Base-by-base conservation (phyloP, 2,329 filamentous ascomycete genomes). In the Aureobasidium namibiae region DNA sequence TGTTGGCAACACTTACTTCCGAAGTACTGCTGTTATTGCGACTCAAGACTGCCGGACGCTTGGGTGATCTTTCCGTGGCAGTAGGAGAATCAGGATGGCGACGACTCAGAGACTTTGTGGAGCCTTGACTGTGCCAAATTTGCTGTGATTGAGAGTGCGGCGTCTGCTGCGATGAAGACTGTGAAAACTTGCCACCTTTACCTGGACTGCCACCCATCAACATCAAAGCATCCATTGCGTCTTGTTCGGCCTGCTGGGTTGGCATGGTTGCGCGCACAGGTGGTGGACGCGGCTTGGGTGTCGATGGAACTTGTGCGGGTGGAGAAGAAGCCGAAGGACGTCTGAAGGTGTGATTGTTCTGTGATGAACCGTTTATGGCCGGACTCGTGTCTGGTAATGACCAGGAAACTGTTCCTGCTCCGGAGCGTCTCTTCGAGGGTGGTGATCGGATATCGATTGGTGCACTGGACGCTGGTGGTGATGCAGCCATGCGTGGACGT, bases 201-300 rank as follows among this genome's bases (percentile, higher is more conserved):
- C 57, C 39, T 18, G 56, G 56, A 50, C 56, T 59, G 2, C 56
- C 56, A 67, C 88, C 90, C 84, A 94, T 88, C 67, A 92, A 91
- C 26, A 92, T 76, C 24, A 94, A 74, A 0, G 88, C 87, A 68
- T 92, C 89, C 48, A 92, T 84, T 6, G 89, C 89, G 66, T 92
- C 89, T 67, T 91, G 88, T 68, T 94, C 89, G 54, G 77, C 78
- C 62, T 88, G 82, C 9, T 82, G 75, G 23, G 84, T 84, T 63
- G 89, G 86, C 59, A 85, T 86, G 0, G 86, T 85, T 31, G 87
- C 88, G 62, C 85, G 84, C 4, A 88, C 74, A 16, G 85, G 82
- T 8, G 81, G 78, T 57, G 70, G 67, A 2, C 62, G 61, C 16
- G 49, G 39, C 16, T 56, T 58, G 29, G 69, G 69, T 7, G 69